Conservation (phyloP, 2,329 filamentous ascomycete genomes). For the Ophiostoma quercus region DNA sequence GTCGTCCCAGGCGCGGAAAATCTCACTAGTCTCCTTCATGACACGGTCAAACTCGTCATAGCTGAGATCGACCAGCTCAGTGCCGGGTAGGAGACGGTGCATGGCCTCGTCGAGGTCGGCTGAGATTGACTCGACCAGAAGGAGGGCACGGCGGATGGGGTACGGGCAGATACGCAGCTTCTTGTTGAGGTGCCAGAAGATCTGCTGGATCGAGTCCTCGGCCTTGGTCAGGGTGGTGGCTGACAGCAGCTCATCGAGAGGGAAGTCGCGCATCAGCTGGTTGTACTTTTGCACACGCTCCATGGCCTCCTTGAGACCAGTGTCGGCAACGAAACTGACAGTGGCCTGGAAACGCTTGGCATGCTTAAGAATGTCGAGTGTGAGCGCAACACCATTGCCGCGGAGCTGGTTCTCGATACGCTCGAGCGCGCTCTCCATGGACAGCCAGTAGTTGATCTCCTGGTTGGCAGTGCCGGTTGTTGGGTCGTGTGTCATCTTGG, state of each 20-base stretch:
- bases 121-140: slow-evolving; percentile 95
- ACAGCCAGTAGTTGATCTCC: slow-evolving; percentile 98
- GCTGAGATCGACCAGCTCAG: slow-evolving; percentile 83
- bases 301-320: slow-evolving; percentile 89
- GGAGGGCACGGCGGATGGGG: slow-evolving; percentile 82
- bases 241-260: slow-evolving; percentile 87
- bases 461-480: slow-evolving; percentile 75
- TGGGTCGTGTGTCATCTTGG: slow-evolving; percentile 85
- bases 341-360: slow-evolving; percentile 98
- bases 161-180: slow-evolving; percentile 96
- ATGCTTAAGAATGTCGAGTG: slow-evolving; percentile 90
- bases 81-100: slow-evolving; percentile 78
- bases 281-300: slow-evolving; percentile 98
- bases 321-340: slow-evolving; percentile 93
- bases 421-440: slow-evolving; percentile 90
- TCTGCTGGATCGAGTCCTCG: slow-evolving; percentile 79
- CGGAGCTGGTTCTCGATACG: slow-evolving; percentile 83
- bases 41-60: slow-evolving; percentile 83
- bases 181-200: slow-evolving; percentile 94
- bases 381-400: slow-evolving; percentile 83
- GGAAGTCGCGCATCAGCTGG: slow-evolving; percentile 96
- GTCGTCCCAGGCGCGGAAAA: slow-evolving; percentile 92
- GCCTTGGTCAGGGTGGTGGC: slow-evolving; percentile 85
- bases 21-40: slow-evolving; percentile 75
- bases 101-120: slow-evolving; percentile 83